A percentile compares a stretch with the other conserved stretches of the same genome.
Evolutionary conservation across 495 filamentous ascomycete species (phyloP).

Genomic region (Hypoxylon fragiforme): DNA sequence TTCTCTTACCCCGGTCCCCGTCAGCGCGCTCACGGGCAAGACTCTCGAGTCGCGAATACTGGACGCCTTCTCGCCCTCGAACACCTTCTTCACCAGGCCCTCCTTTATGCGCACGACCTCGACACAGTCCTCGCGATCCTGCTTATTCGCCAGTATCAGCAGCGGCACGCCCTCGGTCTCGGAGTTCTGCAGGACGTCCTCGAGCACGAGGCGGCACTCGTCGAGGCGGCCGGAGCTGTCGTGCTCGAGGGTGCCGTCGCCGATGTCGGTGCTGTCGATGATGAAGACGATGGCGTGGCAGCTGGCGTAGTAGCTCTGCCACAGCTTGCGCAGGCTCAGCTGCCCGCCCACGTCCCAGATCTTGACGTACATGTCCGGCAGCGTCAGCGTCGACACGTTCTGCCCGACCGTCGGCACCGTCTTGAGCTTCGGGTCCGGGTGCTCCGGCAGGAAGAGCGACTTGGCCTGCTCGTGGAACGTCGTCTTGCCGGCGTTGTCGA

Average conservation of each 20-base stretch:
- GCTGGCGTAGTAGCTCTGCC: conserved; percentile 92
- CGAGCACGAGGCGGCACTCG: conserved; percentile 86
- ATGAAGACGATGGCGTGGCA: conserved; percentile 98
- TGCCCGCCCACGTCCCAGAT: conserved; percentile 99
- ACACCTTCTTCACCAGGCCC: conserved; percentile 87
- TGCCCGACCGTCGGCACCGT: conserved; percentile 98
- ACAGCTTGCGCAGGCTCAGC: conserved; percentile 82
- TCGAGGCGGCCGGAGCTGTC: conserved; percentile 68
- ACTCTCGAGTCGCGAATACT: conserved; percentile 88
- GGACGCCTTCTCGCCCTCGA: conserved; percentile 87
- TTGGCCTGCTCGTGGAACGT: conserved; percentile 97
- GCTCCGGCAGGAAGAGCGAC: conserved; percentile 73
- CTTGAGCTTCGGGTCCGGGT: conserved; percentile 60
- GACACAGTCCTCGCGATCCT: conserved; percentile 95
- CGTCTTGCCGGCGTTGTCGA: conserved; percentile 98
- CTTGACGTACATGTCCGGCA: conserved; percentile 93
- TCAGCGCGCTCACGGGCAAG: conserved; percentile 86
- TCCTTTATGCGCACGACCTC: conserved; percentile 98
- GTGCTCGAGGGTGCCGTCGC: conserved; percentile 69
- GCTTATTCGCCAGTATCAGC: conserved; percentile 93
- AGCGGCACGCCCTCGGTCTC: conserved; percentile 90
- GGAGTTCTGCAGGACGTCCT: conserved; percentile 79
- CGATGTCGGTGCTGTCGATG: conserved; percentile 90
- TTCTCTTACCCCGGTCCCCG: conserved; percentile 88
- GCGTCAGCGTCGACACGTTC: conserved; percentile 86